A percentile compares a stretch with the other conserved stretches of the same genome.
These are phyloP conservation scores for Basipetospora chlamydospora DNA, from an alignment of 2,329 filamentous ascomycete species.

Conservation along the genomic window DNA sequence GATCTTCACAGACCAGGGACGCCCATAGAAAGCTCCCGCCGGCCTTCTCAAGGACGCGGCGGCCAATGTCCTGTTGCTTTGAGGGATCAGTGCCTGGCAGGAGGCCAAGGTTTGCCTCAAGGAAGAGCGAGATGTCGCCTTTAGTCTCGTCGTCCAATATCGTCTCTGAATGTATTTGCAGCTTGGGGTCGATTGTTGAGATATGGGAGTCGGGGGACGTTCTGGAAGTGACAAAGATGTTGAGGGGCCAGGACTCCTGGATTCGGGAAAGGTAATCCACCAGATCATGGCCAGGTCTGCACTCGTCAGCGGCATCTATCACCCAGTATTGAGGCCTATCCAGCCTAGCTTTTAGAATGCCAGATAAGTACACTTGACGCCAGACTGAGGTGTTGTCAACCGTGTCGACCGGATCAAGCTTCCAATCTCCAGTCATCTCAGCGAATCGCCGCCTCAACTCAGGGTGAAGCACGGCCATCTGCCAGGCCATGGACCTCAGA, in stretches of 20 bases:
- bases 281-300: background rate
- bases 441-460: background rate
- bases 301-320: constrained; percentile 22
- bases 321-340: constrained; percentile 17
- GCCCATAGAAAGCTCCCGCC: constrained; percentile 1
- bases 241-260: background rate
- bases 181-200: too few species aligned
- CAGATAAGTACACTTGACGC: background rate
- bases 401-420: background rate
- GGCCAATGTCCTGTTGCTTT: background rate
- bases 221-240: background rate
- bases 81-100: background rate
- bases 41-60: background rate
- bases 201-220: background rate
- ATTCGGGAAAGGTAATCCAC: background rate
- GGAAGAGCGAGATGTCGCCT: background rate
- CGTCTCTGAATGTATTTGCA: background rate
- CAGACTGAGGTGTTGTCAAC: background rate
- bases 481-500: background rate
- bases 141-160: background rate
- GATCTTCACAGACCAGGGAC: background rate
- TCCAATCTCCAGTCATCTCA: background rate
- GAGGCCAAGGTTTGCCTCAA: background rate
- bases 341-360: constrained; percentile 6
- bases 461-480: background rate